Conservation (phyloP, 2,329 filamentous ascomycete genomes). For the Albifimbria verrucaria region DNA sequence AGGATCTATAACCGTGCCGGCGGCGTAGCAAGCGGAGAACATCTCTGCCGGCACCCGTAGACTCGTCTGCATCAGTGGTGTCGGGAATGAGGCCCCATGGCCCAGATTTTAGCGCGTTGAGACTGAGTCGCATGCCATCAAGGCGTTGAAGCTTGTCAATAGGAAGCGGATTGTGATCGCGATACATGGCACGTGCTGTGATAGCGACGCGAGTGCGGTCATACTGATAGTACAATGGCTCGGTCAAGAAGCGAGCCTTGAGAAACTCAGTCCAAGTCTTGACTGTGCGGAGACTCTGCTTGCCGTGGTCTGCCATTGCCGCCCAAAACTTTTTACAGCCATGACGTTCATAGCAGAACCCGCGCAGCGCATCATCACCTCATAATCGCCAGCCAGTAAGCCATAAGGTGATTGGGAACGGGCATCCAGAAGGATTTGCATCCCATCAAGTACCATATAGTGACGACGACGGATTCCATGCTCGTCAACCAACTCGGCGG, state of each 20-base stretch:
- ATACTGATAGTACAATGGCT: conserved; percentile 44
- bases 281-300: conserved; percentile 27
- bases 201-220: conserved; percentile 38
- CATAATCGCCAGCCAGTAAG: conserved; percentile 39
- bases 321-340: conserved; percentile 15
- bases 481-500: conserved; percentile 34
- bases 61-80: conserved; percentile 11
- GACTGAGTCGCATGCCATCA: conserved; percentile 26
- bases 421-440: conserved; percentile 30
- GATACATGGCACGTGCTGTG: conserved; percentile 35
- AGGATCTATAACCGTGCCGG: conserved; percentile 21
- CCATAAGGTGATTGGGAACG: conserved; percentile 22
- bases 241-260: conserved; percentile 43
- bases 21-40: conserved; percentile 21
- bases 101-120: conserved; percentile 19
- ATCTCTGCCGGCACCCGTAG: too few relatives aligned
- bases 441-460: conserved; percentile 28
- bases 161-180: conserved; percentile 9
- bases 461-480: conserved; percentile 44
- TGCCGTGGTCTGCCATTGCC: conserved; percentile 20
- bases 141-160: conserved; percentile 18
- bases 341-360: conserved; percentile 39
- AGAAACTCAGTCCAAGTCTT: conserved; percentile 42
- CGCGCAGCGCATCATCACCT: conserved; percentile 42
- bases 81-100: conserved; percentile 27